Percentiles rank a stretch among this genome's conserved stretches.
Evolutionary conservation across 2,329 filamentous ascomycete genomes (phyloP).

Genomic region (Bipolaris zeicola): DNA sequence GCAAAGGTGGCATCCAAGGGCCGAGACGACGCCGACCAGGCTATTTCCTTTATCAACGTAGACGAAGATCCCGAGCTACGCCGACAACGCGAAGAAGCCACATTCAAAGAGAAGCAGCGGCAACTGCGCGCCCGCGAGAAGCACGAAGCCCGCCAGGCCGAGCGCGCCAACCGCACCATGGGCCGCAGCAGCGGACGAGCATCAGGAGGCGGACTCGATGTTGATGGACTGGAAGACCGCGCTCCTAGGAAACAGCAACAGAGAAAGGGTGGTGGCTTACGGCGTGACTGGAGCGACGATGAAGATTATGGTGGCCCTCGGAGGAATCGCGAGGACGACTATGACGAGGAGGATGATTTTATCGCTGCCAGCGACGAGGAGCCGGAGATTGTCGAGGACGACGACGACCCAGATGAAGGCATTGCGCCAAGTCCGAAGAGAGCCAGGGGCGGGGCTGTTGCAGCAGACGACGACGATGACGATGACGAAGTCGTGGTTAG

Average conservation of each 20-base stretch:
- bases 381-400: conserved; percentile 65
- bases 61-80: conserved; percentile 76
- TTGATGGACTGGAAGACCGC: conserved; percentile 62
- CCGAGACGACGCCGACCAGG: conserved; percentile 53
- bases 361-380: conserved; percentile 78
- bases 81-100: conserved; percentile 73
- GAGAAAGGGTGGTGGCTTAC: conserved; percentile 47
- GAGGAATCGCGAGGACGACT: conserved; percentile 71
- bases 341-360: conserved; percentile 80
- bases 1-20: conserved; percentile 64
- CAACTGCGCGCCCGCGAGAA: conserved; percentile 68
- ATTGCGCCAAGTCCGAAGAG: conserved; percentile 53
- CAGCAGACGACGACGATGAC: conserved; percentile 37
- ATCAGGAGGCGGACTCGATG: conserved; percentile 66
- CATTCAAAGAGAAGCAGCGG: conserved; percentile 74
- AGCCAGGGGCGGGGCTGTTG: conserved; percentile 37
- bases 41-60: conserved; percentile 70
- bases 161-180: conserved; percentile 57
- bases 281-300: conserved; percentile 68
- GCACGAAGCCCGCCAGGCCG: conserved; percentile 67
- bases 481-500: conserved; percentile 42
- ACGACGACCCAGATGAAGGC: conserved; percentile 57
- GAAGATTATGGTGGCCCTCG: conserved; percentile 73
- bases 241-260: conserved; percentile 36
- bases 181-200: conserved; percentile 58